A percentile compares a stretch with the other conserved stretches of the same genome.
These are phyloP conservation scores for Chrysophaeum taylorii DNA, from an alignment of 352 stramenopile species.

Conservation along the genomic window DNA sequence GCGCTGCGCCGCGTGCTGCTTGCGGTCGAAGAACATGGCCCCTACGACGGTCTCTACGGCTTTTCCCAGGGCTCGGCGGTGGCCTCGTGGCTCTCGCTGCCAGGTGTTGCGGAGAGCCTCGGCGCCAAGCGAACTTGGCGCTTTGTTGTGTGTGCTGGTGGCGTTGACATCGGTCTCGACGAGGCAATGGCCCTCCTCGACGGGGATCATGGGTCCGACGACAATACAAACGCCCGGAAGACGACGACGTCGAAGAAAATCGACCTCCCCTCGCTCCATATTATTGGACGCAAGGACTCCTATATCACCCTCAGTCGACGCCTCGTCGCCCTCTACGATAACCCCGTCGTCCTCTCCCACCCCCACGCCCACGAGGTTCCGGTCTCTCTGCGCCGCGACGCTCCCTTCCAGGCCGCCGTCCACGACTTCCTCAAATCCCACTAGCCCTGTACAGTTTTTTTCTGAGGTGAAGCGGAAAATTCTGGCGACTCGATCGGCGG, in stretches of 20 bases:
- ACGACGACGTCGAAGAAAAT: not conserved
- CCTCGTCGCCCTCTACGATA: not conserved
- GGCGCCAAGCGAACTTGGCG: not conserved
- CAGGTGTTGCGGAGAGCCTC: not conserved
- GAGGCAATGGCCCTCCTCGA: not conserved
- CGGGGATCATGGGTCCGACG: not conserved
- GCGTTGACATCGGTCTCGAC: not conserved
- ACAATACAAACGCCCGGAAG: too few species aligned
- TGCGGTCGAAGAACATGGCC: not conserved
- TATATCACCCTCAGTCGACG: not conserved
- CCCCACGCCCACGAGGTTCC: not conserved
- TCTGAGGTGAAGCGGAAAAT: too few species aligned
- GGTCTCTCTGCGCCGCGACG: not conserved
- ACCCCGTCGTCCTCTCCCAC: not conserved
- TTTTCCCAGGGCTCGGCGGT: not conserved
- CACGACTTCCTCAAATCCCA: not conserved
- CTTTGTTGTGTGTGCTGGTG: not conserved
- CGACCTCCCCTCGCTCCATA: not conserved
- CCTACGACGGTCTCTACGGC: slow-evolving; percentile 9
- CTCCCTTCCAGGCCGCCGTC: not conserved
- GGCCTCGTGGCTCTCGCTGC: not conserved
- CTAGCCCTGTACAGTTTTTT: too few species aligned
- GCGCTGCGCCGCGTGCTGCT: not conserved
- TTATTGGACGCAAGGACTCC: not conserved
- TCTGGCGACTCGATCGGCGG: too few species aligned